Percentiles rank a stretch among this genome's conserved stretches.
phyloP scores from a whole-genome alignment of 1,139 yeast genomes.

The Yamadazyma mexicana region DNA sequence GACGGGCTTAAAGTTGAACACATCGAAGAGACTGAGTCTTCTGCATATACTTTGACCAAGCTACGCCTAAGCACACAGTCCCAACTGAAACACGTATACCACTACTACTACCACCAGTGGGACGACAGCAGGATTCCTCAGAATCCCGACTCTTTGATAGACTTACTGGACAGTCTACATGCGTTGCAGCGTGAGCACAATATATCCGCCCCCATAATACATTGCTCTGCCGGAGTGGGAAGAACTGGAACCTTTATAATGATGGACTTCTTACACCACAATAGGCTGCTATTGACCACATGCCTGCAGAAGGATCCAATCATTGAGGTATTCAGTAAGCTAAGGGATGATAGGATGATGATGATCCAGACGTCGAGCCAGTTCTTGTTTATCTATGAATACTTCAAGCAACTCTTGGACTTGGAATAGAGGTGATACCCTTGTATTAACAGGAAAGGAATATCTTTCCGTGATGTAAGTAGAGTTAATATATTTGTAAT shows the following conservation, averaged over 20 bases:
- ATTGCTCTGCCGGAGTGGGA: conserved; percentile 87
- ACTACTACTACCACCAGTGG: conserved; percentile 58
- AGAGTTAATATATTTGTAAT: too few species aligned
- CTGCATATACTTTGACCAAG: conserved; percentile 26
- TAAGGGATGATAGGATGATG: conserved; percentile 58
- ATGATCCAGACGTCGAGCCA: conserved; percentile 70
- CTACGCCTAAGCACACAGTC: conserved; percentile 23
- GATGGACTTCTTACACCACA: conserved; percentile 53
- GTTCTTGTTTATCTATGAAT: conserved; percentile 47
- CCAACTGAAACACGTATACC: conserved; percentile 44
- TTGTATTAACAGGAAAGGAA: too few species aligned
- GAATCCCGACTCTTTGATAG: conserved; percentile 38
- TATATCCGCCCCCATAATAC: conserved; percentile 48
- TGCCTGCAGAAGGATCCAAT: conserved; percentile 24
- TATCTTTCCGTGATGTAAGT: too few species aligned
- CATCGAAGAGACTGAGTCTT: conserved; percentile 18
- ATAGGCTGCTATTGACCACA: conserved; percentile 18
- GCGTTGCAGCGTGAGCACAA: conserved; percentile 10
- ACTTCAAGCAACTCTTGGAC: conserved; percentile 4
- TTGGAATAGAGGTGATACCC: neutral
- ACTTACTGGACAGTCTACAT: conserved; percentile 26
- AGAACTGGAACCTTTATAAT: conserved; percentile 80
- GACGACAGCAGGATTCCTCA: conserved; percentile 53
- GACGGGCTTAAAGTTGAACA: conserved; percentile 20
- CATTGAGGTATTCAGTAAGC: conserved; percentile 34